Percentiles rank a stretch among this genome's conserved stretches.
These are phyloP conservation scores for Chaetomiaceae sp. DNA, from an alignment of 2,329 filamentous ascomycete genomes.

Conservation along the genomic window DNA sequence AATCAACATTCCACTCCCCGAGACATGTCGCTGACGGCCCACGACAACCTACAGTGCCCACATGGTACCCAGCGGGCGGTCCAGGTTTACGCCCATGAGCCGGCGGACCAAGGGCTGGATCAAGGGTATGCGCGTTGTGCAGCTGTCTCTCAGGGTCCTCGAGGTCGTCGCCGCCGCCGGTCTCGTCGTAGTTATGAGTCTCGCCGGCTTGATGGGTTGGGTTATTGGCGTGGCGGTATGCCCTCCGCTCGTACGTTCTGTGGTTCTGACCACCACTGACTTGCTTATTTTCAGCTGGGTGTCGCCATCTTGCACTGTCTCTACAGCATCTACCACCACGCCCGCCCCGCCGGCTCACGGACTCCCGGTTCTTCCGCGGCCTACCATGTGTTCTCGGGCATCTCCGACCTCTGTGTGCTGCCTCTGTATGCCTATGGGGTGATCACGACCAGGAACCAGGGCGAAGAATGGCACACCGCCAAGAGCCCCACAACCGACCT, in stretches of 20 bases:
- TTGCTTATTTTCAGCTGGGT: conserved; percentile 63
- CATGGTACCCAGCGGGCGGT: conserved; percentile 56
- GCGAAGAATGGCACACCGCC: conserved; percentile 60
- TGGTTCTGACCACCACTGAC: conserved; percentile 20
- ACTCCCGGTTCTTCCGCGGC: conserved; percentile 76
- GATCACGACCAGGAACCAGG: conserved; percentile 39
- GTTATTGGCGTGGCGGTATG: conserved; percentile 71
- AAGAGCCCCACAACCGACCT: conserved; percentile 47
- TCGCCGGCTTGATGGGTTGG: conserved; percentile 61
- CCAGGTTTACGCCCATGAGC: conserved; percentile 60
- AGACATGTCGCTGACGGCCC: neutral
- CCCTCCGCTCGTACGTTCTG: no score
- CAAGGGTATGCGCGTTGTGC: conserved; percentile 60
- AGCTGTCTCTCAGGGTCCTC: conserved; percentile 61
- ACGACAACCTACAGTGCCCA: conserved; percentile 43
- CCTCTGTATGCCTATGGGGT: conserved; percentile 53
- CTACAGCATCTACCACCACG: conserved; percentile 78
- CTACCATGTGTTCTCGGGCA: conserved; percentile 77
- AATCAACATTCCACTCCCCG: neutral
- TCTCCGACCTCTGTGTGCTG: conserved; percentile 58
- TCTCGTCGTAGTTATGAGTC: conserved; percentile 67
- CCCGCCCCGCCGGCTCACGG: conserved; percentile 61
- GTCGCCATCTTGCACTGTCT: conserved; percentile 63
- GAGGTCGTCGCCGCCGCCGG: conserved; percentile 65
- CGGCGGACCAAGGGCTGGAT: conserved; percentile 64